These are phyloP conservation scores for Arabis hirsuta DNA, from an alignment of 345 rosid species.

Conservation along the genomic window DNA sequence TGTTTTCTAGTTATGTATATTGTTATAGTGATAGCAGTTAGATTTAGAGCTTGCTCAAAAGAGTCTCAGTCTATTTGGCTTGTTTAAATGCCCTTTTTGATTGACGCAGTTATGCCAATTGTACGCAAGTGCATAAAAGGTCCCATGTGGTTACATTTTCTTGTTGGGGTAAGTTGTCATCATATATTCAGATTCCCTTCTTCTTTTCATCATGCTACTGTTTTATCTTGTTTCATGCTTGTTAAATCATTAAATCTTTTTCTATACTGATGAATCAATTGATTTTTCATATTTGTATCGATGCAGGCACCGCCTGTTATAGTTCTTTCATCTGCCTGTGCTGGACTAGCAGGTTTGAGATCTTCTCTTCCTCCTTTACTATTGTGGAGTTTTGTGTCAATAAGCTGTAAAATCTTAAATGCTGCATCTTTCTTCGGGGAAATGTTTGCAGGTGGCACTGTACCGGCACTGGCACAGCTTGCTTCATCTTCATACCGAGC, in stretches of 20 bases:
- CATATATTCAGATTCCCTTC: conserved; percentile 8
- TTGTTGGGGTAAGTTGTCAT: conserved; percentile 75
- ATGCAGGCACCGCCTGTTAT: conserved; percentile 95
- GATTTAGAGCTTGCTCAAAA: conserved; percentile 18
- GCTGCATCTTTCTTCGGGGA: conserved; percentile 17
- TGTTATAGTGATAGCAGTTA: neutral
- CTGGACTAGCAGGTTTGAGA: conserved; percentile 77
- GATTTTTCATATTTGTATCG: neutral
- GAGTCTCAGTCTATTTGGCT: neutral
- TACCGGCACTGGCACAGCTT: conserved; percentile 83
- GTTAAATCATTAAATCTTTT: neutral
- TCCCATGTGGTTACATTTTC: conserved; percentile 96
- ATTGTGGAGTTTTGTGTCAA: conserved; percentile 8
- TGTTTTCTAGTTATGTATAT: neutral
- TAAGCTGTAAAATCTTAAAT: conserved; percentile 18
- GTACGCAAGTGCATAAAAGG: conserved; percentile 78
- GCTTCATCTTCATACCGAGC: conserved; percentile 84
- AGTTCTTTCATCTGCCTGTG: conserved; percentile 90
- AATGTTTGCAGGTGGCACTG: conserved; percentile 70
- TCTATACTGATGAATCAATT: neutral
- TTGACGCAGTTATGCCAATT: conserved; percentile 76
- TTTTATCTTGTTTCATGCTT: neutral
- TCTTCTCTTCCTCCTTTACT: conserved; percentile 3
- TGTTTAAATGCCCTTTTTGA: neutral
- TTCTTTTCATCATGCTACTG: neutral